These are phyloP conservation scores for Hysterangium stoloniferum DNA, from an alignment of 768 basidiomycete species.

Conservation along the genomic window DNA sequence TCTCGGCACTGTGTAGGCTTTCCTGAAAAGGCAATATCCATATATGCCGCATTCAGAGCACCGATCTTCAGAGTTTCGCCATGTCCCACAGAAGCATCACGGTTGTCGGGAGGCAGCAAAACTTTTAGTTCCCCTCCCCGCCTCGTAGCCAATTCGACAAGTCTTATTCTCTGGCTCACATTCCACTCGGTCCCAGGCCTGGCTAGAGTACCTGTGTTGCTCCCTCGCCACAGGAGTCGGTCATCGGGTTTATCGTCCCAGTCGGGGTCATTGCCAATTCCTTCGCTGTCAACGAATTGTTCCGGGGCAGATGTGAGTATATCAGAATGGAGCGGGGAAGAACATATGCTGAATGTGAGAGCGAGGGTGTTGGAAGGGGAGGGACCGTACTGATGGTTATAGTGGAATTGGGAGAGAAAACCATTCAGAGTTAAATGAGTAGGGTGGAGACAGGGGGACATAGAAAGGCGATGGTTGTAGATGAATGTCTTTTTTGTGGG, in stretches of 20 bases:
- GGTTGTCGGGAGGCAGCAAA: constrained; percentile 25
- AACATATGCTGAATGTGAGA: constrained; percentile 47
- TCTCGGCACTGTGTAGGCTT: constrained; percentile 35
- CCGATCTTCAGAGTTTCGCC: neutral
- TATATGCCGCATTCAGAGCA: constrained; percentile 43
- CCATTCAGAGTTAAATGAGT: constrained; percentile 35
- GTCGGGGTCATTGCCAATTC: constrained; percentile 42
- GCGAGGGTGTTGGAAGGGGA: constrained; percentile 33
- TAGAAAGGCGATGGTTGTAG: constrained; percentile 36
- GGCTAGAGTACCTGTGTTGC: constrained; percentile 58
- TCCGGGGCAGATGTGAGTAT: constrained; percentile 44
- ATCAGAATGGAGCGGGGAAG: constrained; percentile 45
- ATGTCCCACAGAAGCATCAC: constrained; percentile 10
- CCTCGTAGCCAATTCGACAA: constrained; percentile 38
- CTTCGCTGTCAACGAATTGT: constrained; percentile 38
- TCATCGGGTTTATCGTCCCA: constrained; percentile 62
- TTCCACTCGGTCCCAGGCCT: constrained; percentile 36
- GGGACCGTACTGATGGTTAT: constrained; percentile 29
- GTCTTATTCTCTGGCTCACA: constrained; percentile 39
- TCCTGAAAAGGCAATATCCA: constrained; percentile 55
- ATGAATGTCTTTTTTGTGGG: constrained; percentile 30
- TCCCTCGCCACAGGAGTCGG: constrained; percentile 64
- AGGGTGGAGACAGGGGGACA: constrained; percentile 45
- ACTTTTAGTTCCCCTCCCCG: constrained; percentile 32
- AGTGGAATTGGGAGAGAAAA: constrained; percentile 36